Conservation (phyloP, 2,329 filamentous ascomycete genomes). For the Teratosphaeriaceae sp. region DNA sequence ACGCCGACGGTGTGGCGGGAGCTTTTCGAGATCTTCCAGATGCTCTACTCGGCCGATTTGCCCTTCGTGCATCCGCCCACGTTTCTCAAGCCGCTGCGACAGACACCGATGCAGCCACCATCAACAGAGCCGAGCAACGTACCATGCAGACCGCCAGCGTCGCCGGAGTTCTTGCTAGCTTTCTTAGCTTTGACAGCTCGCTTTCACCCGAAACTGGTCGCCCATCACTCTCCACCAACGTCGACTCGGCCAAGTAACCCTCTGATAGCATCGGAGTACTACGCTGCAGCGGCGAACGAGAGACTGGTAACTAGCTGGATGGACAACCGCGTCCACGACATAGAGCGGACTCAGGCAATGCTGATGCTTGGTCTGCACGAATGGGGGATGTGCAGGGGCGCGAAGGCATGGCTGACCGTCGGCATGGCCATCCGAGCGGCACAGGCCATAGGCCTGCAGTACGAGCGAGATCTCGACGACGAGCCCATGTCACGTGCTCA, state of each 20-base stretch:
- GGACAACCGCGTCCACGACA: constrained; percentile 46
- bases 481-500: constrained; percentile 31
- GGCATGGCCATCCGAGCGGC: constrained; percentile 55
- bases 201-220: constrained; percentile 56
- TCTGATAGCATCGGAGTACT: constrained; percentile 56
- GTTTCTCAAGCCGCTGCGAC: constrained; percentile 45
- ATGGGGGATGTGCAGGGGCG: constrained; percentile 59
- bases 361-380: constrained; percentile 68
- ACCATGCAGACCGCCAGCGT: constrained; percentile 44
- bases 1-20: constrained; percentile 62
- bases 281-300: constrained; percentile 52
- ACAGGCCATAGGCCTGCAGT: constrained; percentile 55
- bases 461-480: constrained; percentile 43
- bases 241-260: constrained; percentile 43
- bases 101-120: constrained; percentile 20
- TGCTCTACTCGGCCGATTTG: constrained; percentile 65
- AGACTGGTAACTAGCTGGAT: constrained; percentile 42
- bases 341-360: constrained; percentile 60
- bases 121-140: constrained; percentile 12
- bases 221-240: constrained; percentile 47
- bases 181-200: constrained; percentile 63
- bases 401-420: constrained; percentile 60
- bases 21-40: constrained; percentile 62
- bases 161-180: constrained; percentile 53
- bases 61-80: constrained; percentile 64